Base-by-base conservation (phyloP, 176 grass and related monocot species). In the Bromus sterilis region DNA sequence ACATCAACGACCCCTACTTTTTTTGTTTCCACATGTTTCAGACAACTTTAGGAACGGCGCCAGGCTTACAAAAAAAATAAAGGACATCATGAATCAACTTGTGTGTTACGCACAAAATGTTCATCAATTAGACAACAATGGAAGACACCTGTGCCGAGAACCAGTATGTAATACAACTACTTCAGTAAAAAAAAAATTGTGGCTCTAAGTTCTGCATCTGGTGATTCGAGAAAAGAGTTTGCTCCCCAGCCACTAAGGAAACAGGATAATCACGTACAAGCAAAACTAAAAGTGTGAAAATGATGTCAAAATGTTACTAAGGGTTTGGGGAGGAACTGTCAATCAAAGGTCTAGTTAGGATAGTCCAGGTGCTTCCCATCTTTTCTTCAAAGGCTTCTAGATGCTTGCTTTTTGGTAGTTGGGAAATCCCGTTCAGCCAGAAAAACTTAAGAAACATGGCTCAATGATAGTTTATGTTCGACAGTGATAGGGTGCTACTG, bases 371-470 rank as follows among this genome's bases (percentile, higher is more conserved):
- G 26, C 12, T 81, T 16, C 16, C 62, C 43, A 43, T 78, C 26
- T 77, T 86, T 83, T 43, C 76, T 68, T 29, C 32, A 85, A 85
- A 78, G 76, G 77, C 46, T 87, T 87, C 85, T 91, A 87, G 77
- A 91, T 67, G 63, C 20, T 65, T 46, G 40, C 64, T 81, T 91
- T 87, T 31, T 0, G 60, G 69, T 87, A 35, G 84, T 62, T 87
- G 59, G 71, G 3, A 56, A 64, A 78, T 85, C 74, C 82, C 66
- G 70, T 82, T 78, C 85, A 73, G 57, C n/a, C 25, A 51, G 39
- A 25, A 81, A 85, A 76, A 67, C 11, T 66, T 28, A 71, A 28
- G n/a, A 46, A 59, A 21, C 56, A 56, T 72, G 7, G 35, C 1
- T 55, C 55, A 43, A 40, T 36, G 56, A 81, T 70, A 44, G 59